Percentiles rank a stretch among this genome's conserved stretches.
Evolutionary conservation across 306 rosid species (phyloP).

Genomic region (Geum urbanum): DNA sequence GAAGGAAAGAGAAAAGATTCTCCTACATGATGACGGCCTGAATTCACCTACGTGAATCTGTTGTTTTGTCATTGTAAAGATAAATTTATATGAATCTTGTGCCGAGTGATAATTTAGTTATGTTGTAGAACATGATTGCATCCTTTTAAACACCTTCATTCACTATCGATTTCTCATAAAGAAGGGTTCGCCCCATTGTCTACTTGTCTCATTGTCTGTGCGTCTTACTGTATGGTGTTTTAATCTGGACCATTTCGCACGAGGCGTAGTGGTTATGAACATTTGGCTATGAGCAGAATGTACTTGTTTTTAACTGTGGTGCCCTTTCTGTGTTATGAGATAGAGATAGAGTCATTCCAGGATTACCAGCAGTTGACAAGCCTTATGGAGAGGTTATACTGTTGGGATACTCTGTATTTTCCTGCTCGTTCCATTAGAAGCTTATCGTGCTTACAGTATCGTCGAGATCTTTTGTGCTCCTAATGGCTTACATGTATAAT

Average conservation of each 20-base stretch:
- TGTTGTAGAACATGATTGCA: not conserved
- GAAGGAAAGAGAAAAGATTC: not conserved
- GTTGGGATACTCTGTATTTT: too few species aligned
- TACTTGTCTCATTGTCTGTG: not conserved
- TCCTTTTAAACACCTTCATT: not conserved
- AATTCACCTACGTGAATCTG: constrained; percentile 4
- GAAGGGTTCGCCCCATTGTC: not conserved
- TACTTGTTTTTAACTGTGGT: too few species aligned
- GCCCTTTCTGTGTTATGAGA: too few species aligned
- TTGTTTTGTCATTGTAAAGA: not conserved
- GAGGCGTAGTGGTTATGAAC: not conserved
- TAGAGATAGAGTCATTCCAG: too few species aligned
- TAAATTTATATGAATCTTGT: not conserved
- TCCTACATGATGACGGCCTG: not conserved
- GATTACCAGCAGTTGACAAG: too few species aligned
- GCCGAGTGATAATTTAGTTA: constrained; percentile 7
- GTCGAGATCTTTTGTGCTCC: too few species aligned
- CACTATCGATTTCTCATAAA: not conserved
- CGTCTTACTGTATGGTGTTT: not conserved
- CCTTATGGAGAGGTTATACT: too few species aligned
- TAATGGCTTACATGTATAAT: too few species aligned
- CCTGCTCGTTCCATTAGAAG: too few species aligned
- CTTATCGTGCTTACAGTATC: too few species aligned
- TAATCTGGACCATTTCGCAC: not conserved
- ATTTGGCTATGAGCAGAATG: not conserved